Conservation (phyloP, 805 yeast species). For the Yarrowia porcina region DNA sequence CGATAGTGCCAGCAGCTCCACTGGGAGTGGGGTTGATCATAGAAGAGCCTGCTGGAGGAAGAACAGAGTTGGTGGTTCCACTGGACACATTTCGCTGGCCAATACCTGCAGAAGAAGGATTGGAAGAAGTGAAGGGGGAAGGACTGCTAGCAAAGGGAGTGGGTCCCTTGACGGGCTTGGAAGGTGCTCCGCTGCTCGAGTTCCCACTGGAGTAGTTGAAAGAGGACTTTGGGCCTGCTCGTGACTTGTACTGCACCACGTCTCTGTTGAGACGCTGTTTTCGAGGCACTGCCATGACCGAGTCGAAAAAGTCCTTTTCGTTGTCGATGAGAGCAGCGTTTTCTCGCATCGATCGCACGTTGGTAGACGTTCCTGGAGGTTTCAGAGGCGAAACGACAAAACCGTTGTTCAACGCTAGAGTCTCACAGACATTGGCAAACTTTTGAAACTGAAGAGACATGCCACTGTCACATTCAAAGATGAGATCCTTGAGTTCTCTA, state of each 20-base stretch:
- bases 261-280: constrained; percentile 37
- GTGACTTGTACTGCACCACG: constrained; percentile 34
- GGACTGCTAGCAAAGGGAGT: neutral
- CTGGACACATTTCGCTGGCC: neutral
- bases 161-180: constrained; percentile 11
- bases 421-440: constrained; percentile 84
- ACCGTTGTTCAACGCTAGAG: constrained; percentile 77
- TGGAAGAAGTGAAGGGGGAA: neutral
- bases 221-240: constrained; percentile 14
- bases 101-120: neutral
- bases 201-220: constrained; percentile 1
- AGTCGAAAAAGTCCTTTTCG: constrained; percentile 76
- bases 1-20: constrained; percentile 11
- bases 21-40: neutral
- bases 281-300: constrained; percentile 45
- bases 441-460: constrained; percentile 83
- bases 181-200: neutral
- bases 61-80: neutral
- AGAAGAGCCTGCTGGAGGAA: neutral
- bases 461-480: constrained; percentile 86
- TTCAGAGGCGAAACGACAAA: constrained; percentile 73
- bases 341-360: constrained; percentile 65
- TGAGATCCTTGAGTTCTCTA: constrained; percentile 66
- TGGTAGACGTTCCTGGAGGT: constrained; percentile 39
- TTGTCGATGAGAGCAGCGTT: constrained; percentile 76